Conservation (phyloP, 2,329 filamentous ascomycete genomes). For the Aplosporella prunicola region DNA sequence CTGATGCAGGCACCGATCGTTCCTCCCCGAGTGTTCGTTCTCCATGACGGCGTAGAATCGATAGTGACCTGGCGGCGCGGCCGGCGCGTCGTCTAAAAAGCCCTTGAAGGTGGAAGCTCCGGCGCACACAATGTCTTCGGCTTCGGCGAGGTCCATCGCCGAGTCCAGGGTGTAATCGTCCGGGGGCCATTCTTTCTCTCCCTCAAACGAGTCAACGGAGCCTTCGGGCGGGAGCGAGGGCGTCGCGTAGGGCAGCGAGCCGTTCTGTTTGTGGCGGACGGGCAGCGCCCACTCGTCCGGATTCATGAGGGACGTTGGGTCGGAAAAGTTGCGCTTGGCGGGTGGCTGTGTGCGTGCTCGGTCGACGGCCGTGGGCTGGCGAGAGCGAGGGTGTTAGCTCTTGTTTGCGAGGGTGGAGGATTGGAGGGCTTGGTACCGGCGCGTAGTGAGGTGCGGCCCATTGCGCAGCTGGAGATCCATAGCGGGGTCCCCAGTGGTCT, state of each 20-base stretch:
- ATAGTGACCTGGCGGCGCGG: conserved; percentile 27
- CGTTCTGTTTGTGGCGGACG: conserved; percentile 3
- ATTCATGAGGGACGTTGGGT: conserved; percentile 13
- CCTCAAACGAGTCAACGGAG: conserved; percentile 18
- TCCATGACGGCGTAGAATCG: conserved; percentile 34
- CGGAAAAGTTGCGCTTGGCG: conserved; percentile 28
- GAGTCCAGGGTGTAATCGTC: conserved; percentile 26
- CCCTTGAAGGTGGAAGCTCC: conserved; percentile 33
- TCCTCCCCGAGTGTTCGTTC: conserved; percentile 27
- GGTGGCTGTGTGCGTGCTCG: conserved; percentile 18
- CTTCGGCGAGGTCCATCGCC: conserved; percentile 22
- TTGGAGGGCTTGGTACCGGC: conserved; percentile 3
- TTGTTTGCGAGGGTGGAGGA: conserved; percentile 4
- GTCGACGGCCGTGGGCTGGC: neutral
- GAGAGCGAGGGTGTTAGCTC: neutral
- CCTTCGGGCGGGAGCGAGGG: neutral
- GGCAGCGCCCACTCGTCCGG: conserved; percentile 10
- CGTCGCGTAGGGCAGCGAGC: conserved; percentile 3
- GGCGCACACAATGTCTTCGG: conserved; percentile 29
- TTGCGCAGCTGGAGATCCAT: conserved; percentile 5
- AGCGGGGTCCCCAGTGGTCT: conserved; percentile 1
- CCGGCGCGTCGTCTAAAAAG: conserved; percentile 27
- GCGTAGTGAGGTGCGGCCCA: conserved; percentile 6
- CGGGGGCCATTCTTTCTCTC: conserved; percentile 32
- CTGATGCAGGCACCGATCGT: conserved; percentile 28